Conservation (phyloP, 305 asterid genomes). For the Fraxinus angustifolia region DNA sequence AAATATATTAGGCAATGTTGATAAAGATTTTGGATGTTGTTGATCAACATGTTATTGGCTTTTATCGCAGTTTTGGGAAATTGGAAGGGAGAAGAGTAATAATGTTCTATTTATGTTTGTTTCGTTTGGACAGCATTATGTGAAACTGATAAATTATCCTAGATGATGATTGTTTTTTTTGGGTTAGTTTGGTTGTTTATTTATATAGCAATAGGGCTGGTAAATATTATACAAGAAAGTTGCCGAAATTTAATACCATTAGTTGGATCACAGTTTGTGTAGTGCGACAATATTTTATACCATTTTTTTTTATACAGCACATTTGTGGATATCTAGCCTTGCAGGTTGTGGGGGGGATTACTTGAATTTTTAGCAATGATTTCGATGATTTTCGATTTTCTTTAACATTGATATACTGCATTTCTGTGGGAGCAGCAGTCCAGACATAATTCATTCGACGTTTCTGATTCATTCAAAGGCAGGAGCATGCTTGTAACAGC, state of each 20-base stretch:
- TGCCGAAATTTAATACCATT: background rate
- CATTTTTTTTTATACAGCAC: background rate
- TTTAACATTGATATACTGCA: constrained; percentile 36
- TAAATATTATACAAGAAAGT: background rate
- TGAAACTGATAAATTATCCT: background rate
- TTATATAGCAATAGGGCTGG: background rate
- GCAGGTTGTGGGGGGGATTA: background rate
- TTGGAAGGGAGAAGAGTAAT: background rate
- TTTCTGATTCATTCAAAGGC: constrained; percentile 73
- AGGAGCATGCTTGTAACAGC: constrained; percentile 99
- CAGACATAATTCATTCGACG: constrained; percentile 68
- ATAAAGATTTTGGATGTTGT: background rate
- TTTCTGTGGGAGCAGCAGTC: constrained; percentile 63
- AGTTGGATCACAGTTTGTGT: background rate
- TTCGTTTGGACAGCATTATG: background rate
- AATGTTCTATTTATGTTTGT: background rate
- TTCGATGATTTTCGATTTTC: constrained; percentile 12
- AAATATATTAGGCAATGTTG: constrained; percentile 7
- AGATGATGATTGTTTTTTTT: background rate
- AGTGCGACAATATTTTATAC: background rate
- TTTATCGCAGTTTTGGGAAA: background rate
- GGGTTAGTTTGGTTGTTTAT: background rate
- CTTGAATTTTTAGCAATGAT: constrained; percentile 6
- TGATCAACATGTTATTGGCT: background rate
- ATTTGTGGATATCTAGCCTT: constrained; percentile 4